Evolutionary conservation across 176 grass and related monocot genomes (phyloP).

Genomic region (Rhipidocladum racemiflorum): DNA sequence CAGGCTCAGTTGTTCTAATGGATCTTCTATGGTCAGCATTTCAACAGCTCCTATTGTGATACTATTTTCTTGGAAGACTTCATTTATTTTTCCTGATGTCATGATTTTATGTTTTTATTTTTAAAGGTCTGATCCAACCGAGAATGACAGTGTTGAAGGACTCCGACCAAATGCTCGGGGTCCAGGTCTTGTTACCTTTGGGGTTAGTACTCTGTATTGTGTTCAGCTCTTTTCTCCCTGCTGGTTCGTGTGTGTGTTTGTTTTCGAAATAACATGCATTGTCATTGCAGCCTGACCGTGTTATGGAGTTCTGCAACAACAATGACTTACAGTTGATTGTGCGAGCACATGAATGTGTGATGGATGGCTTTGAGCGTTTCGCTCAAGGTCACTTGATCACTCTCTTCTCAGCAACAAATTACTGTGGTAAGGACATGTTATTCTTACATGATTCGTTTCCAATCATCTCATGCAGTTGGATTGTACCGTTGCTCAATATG

Average conservation of each 20-base stretch:
- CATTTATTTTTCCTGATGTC: conserved; percentile 18
- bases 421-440: conserved; percentile 62
- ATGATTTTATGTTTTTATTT: conserved; percentile 19
- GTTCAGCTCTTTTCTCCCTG: neutral
- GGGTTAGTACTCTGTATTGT: conserved; percentile 53
- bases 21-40: conserved; percentile 90
- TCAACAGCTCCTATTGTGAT: neutral
- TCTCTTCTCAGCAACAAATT: conserved; percentile 98
- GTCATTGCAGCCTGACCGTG: conserved; percentile 81
- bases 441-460: neutral
- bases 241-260: neutral
- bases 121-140: conserved; percentile 97
- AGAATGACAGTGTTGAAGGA: conserved; percentile 96
- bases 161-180: conserved; percentile 96
- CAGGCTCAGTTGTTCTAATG: conserved; percentile 98
- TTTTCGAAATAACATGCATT: conserved; percentile 4
- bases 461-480: neutral
- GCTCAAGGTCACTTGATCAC: conserved; percentile 98
- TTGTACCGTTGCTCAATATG: conserved; percentile 6
- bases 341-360: conserved; percentile 97
- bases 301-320: conserved; percentile 99
- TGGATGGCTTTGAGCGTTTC: conserved; percentile 99
- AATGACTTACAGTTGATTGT: conserved; percentile 97
- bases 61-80: conserved; percentile 20
- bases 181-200: conserved; percentile 96